Evolutionary conservation across 148 eudicot species (phyloP), one percentile per base, ranked within the genome.

Genomic region (Rhododendron williamsianum): DNA sequence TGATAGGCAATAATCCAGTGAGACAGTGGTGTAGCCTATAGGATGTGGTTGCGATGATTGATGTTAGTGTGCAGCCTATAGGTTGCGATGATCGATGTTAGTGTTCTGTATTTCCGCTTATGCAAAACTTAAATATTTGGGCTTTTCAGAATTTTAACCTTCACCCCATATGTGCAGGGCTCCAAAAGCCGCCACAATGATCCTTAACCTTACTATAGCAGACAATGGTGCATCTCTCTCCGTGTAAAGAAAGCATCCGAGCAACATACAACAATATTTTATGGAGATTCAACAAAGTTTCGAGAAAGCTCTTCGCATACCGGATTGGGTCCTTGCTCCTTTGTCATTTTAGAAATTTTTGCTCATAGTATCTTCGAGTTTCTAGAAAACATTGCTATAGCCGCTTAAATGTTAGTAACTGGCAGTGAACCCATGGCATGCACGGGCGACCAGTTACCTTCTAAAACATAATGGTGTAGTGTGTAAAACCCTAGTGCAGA

Each of bases 141-240:
- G 48, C 13, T 65, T 78, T 76, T 41, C 60, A 65, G 45, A 58
- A 9, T 33, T 11, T 35, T 27, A 38, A 27, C 23, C 46, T 45
- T 43, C 12, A 52, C 49, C 76, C 73, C 78, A 15, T 72, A 81
- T 83, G 58, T 72, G 86, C 95, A 97, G 98, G 99, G 99, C 96
- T 84, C 99, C 98, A 4, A 97, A 92, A 91, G 99, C 99, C 71
- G 95, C 98, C 81, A 91, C 89, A 46, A 86, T 97, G 99, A 97
- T 97, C 84, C 92, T 97, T 36, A 94, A 97, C 91, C 96, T 97
- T 36, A 92, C 96, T 15, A 85, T 85, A 45, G 96, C 95, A 35
- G 99, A 97, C 89, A 95, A 97, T 86, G 99, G 98, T 65, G 94
- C 98, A 78, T 92, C 98, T 65, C 92, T 97, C 52, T 89, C 91